phyloP scores from a whole-genome alignment of 176 grass and related monocot species.

The Lolium rigidum region DNA sequence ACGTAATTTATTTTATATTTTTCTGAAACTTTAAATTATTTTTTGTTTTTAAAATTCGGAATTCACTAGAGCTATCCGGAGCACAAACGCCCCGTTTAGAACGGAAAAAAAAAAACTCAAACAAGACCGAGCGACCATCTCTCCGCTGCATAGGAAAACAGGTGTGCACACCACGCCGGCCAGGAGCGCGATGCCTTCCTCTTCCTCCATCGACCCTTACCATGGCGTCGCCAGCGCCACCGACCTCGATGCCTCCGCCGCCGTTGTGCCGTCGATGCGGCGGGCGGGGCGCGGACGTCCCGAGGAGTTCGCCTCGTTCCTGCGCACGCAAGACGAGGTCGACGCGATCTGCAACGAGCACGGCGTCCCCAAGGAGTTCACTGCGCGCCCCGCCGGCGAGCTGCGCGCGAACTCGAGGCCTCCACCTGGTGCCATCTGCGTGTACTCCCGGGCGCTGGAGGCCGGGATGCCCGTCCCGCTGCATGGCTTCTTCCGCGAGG shows the following conservation, averaged over 20 bases:
- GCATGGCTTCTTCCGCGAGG: neutral
- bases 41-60: no score
- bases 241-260: neutral
- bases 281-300: neutral
- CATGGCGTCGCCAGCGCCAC: neutral
- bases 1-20: no score
- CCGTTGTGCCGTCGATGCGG: neutral
- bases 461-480: neutral
- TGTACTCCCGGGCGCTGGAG: neutral
- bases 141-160: no score
- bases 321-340: neutral
- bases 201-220: no score
- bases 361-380: neutral
- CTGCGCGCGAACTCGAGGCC: neutral
- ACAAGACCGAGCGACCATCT: no score
- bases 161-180: no score
- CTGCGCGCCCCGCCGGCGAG: neutral
- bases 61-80: no score
- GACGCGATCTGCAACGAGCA: neutral
- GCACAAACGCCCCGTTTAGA: no score
- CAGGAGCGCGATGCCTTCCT: no score
- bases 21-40: no score
- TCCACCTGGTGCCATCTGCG: neutral
- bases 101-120: no score
- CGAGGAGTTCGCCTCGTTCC: neutral